Percentiles rank a stretch among this genome's conserved stretches.
phyloP scores from a whole-genome alignment of 208 protist genomes.

The Trypanosomatidae sp. region DNA sequence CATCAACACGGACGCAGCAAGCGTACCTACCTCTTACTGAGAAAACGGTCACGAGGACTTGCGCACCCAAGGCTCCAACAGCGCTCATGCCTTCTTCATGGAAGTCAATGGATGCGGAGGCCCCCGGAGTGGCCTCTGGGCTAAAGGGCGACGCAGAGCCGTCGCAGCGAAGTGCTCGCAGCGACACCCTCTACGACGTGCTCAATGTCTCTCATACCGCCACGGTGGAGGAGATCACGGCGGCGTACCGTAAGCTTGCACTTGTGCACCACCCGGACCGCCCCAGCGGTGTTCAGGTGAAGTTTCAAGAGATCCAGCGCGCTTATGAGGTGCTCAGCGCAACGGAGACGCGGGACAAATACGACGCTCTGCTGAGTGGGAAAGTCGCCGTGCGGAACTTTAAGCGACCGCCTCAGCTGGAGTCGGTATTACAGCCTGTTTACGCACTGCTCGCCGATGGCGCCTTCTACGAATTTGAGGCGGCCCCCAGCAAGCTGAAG shows the following conservation, averaged over 20 bases:
- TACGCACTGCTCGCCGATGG: slow-evolving; percentile 64
- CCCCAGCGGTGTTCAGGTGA: slow-evolving; percentile 55
- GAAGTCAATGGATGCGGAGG: not conserved
- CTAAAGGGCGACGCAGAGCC: not conserved
- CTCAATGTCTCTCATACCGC: slow-evolving; percentile 68
- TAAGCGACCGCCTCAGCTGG: slow-evolving; percentile 48
- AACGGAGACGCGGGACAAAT: slow-evolving; percentile 86
- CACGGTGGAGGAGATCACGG: slow-evolving; percentile 77
- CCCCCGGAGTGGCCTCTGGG: not conserved
- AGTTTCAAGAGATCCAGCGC: slow-evolving; percentile 85
- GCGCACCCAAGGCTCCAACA: not conserved
- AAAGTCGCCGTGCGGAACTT: slow-evolving; percentile 41
- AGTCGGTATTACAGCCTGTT: slow-evolving; percentile 38
- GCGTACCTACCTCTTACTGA: not conserved
- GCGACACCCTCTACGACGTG: slow-evolving; percentile 63
- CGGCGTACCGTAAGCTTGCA: slow-evolving; percentile 82
- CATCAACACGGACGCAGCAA: not conserved
- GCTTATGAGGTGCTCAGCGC: slow-evolving; percentile 97
- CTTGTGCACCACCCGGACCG: slow-evolving; percentile 86
- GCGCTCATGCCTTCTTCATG: slow-evolving; percentile 7
- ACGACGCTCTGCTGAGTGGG: slow-evolving; percentile 82
- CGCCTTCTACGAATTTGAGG: slow-evolving; percentile 80
- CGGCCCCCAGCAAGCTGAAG: slow-evolving; percentile 47
- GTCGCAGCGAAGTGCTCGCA: not conserved
- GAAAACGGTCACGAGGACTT: not conserved